Evolutionary conservation across 495 filamentous ascomycete species (phyloP), one percentile per base, ranked within the genome.

Genomic region (Neurospora tetrasperma): DNA sequence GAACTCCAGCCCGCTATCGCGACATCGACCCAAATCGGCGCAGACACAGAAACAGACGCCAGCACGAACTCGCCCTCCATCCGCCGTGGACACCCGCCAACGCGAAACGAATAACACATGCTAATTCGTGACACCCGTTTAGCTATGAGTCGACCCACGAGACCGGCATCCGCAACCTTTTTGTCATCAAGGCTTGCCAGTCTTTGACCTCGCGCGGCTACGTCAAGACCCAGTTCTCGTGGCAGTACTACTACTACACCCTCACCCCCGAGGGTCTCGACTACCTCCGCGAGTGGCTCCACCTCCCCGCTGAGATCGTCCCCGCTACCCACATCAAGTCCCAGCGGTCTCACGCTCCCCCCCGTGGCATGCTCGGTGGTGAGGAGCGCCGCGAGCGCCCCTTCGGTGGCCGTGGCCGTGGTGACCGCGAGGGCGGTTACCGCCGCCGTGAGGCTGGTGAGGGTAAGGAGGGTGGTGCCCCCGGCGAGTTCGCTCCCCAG

Each of bases 161-260:
- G 77, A 81, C 74, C 70, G 80, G 79, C 71, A 97, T 96, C 85
- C 96, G 95, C 90, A 99, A 99, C 90, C 94, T 99, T 80, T 97
- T 83, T 83, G 94, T 99, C 83, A 92, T 99, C 89, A 99, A 99
- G 90, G 96, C 96, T 76, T 89, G 88, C 86, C 96, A 99, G 89
- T 99, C 96, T 74, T 89, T 99, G 80, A 94, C 90, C 87, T 98
- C 96, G 80, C 94, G 95, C 84, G 94, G 94, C 83, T 99, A 90
- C 85, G 89, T 99, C 86, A 98, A 98, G 92, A 99, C 96, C 78
- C 96, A 94, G 85, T 99, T 99, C 92, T 97, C 94, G 74, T 99
- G 96, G 96, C 96, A 99, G 88, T 98, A 94, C 91, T 99, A 98
- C 90, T 99, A 99, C 92, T 99, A 99, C 91, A 99, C 96, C 85